These are phyloP conservation scores for Fusarium sp. DNA, from an alignment of 2,329 filamentous ascomycete genomes.

Conservation along the genomic window DNA sequence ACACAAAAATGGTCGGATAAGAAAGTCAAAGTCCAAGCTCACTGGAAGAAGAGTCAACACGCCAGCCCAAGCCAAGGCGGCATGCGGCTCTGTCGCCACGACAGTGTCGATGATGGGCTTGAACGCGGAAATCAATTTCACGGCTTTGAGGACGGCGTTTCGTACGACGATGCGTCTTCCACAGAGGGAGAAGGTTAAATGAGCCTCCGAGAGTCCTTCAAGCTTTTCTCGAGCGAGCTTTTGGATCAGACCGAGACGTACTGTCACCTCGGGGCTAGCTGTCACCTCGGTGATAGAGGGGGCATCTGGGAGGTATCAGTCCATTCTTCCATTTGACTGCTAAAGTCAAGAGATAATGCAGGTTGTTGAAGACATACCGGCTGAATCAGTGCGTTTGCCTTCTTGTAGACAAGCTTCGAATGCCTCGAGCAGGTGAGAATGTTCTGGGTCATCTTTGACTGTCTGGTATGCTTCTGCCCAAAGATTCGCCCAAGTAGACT, in stretches of 20 bases:
- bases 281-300: background rate
- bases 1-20: background rate
- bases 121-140: slow-evolving; percentile 3
- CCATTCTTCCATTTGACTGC: background rate
- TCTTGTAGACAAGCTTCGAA: background rate
- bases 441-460: background rate
- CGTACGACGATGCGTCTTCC: slow-evolving; percentile 5
- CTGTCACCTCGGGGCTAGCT: background rate
- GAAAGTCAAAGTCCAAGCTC: background rate
- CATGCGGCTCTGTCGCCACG: slow-evolving; percentile 12
- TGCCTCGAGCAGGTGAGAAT: background rate
- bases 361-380: background rate
- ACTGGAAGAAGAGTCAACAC: slow-evolving; percentile 11
- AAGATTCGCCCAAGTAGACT: background rate
- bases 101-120: slow-evolving; percentile 7
- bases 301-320: background rate
- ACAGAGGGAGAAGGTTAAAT: background rate
- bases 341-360: background rate
- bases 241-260: background rate
- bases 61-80: slow-evolving; percentile 18
- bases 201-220: background rate
- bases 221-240: background rate
- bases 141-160: background rate
- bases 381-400: background rate
- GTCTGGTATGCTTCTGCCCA: background rate